A percentile compares a stretch with the other conserved stretches of the same genome.
Evolutionary conservation across 1,139 yeast genomes (phyloP).

Genomic region (Blastobotrys buckinghamii): DNA sequence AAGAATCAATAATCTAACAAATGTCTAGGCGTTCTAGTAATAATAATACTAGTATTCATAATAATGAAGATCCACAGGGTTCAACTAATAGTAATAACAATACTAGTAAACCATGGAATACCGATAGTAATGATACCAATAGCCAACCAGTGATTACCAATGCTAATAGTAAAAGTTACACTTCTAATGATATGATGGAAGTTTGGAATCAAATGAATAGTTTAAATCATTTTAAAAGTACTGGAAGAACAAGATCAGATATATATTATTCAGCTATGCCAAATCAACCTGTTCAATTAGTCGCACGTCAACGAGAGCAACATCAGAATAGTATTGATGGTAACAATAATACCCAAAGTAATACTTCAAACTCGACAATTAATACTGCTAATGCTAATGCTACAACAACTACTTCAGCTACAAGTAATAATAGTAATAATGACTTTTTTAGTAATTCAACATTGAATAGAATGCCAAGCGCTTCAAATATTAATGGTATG

Average conservation of each 20-base stretch:
- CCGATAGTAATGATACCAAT: no score
- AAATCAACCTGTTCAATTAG: conserved; percentile 19
- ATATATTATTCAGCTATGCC: conserved; percentile 19
- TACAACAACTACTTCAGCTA: conserved; percentile 17
- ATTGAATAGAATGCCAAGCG: background rate
- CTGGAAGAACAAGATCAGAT: conserved; percentile 12
- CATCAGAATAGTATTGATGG: background rate
- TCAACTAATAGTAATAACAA: background rate
- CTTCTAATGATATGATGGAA: conserved; percentile 48
- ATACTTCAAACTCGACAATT: no score
- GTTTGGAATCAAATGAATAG: conserved; percentile 47
- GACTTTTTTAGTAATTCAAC: background rate
- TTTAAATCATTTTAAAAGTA: conserved; percentile 21
- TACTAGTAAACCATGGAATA: background rate
- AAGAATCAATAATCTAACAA: background rate
- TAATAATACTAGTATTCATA: background rate
- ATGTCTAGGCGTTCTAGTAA: background rate
- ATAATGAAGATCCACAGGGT: background rate
- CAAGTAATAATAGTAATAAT: background rate
- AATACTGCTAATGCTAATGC: conserved; percentile 23
- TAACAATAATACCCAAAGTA: no score
- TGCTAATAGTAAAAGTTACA: conserved; percentile 34
- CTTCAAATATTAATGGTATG: background rate
- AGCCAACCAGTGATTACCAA: conserved; percentile 13
- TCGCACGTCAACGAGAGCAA: no score